Conservation (phyloP, 148 eudicot genomes). For the Chenopodium berlandieri region DNA sequence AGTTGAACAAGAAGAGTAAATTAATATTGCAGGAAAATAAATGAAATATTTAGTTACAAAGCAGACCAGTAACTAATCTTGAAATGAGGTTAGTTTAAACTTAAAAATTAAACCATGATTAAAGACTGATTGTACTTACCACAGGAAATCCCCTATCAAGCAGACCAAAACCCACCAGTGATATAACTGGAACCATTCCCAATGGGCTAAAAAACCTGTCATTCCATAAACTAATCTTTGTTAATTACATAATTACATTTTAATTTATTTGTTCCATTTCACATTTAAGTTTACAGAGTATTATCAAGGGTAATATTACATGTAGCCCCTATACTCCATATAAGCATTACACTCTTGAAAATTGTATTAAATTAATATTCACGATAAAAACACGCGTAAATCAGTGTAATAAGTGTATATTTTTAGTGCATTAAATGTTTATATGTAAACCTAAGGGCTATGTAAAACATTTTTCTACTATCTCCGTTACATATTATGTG, state of each 20-base stretch:
- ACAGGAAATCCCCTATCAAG: constrained; percentile 93
- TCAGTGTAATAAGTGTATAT: too few species aligned
- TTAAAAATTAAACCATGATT: background rate
- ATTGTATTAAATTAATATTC: too few species aligned
- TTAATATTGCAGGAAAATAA: background rate
- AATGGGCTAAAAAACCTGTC: constrained; percentile 93
- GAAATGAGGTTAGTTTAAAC: background rate
- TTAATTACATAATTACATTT: background rate
- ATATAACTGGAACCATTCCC: constrained; percentile 92
- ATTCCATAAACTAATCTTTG: constrained; percentile 9
- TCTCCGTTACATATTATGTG: too few species aligned
- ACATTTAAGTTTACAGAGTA: background rate
- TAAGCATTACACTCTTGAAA: too few species aligned
- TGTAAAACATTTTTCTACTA: too few species aligned
- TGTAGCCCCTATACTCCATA: too few species aligned
- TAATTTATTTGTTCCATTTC: background rate
- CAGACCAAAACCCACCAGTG: constrained; percentile 90
- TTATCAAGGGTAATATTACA: too few species aligned
- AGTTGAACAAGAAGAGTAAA: background rate
- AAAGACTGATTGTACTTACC: constrained; percentile 40
- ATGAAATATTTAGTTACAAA: background rate
- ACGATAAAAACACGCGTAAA: too few species aligned
- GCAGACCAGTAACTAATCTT: background rate
- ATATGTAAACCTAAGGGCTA: too few species aligned
- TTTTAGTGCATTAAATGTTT: too few species aligned